phyloP scores from a whole-genome alignment of 768 basidiomycete genomes.

The Sutorius australiensis region DNA sequence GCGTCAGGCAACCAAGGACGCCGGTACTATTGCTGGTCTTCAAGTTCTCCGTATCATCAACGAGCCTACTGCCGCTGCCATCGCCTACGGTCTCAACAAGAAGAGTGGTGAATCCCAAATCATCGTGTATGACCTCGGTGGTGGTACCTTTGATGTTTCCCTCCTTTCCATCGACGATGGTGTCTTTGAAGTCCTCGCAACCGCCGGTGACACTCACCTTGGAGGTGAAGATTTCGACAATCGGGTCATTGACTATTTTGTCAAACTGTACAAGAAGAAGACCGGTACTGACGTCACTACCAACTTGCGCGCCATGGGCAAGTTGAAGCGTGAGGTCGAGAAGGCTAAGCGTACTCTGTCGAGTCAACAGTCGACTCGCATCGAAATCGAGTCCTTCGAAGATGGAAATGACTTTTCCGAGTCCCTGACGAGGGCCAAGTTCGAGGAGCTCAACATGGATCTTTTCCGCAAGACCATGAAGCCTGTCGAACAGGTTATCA shows the following conservation, averaged over 20 bases:
- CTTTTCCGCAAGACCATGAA: slow-evolving; percentile 99
- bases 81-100: slow-evolving; percentile 98
- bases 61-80: slow-evolving; percentile 95
- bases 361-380: slow-evolving; percentile 81
- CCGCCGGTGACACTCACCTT: slow-evolving; percentile 91
- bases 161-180: slow-evolving; percentile 93
- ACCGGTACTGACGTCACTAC: slow-evolving; percentile 76
- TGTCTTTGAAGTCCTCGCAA: slow-evolving; percentile 86
- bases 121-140: slow-evolving; percentile 97
- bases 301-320: slow-evolving; percentile 83
- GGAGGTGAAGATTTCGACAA: slow-evolving; percentile 97
- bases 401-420: slow-evolving; percentile 97
- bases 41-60: slow-evolving; percentile 97
- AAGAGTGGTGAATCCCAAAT: slow-evolving; percentile 92
- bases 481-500: slow-evolving; percentile 97
- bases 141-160: slow-evolving; percentile 98
- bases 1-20: slow-evolving; percentile 98
- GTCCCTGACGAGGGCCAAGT: slow-evolving; percentile 96
- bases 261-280: slow-evolving; percentile 90
- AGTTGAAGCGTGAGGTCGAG: slow-evolving; percentile 91
- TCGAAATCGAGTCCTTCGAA: slow-evolving; percentile 97
- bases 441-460: slow-evolving; percentile 98
- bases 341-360: slow-evolving; percentile 94
- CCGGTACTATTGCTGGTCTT: slow-evolving; percentile 91
- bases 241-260: slow-evolving; percentile 85